Conservation (phyloP, 495 filamentous ascomycete species). For the Hypoxylon lienhwacheense region DNA sequence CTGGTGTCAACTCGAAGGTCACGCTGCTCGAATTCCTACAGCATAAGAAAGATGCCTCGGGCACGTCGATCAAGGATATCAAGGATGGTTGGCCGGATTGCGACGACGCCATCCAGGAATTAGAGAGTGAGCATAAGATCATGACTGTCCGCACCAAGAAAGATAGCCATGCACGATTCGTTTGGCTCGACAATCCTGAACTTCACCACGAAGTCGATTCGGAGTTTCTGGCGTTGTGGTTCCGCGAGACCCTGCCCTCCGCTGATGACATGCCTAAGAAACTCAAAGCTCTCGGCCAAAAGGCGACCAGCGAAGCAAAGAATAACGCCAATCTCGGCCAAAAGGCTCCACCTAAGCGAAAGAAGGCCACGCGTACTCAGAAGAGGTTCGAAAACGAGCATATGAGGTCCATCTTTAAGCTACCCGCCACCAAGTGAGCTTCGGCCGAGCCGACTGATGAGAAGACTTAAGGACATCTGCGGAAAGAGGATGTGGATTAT, state of each 20-base stretch:
- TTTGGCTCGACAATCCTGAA: constrained; percentile 85
- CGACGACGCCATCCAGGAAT: constrained; percentile 69
- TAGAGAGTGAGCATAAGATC: constrained; percentile 78
- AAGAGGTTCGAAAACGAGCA: constrained; percentile 86
- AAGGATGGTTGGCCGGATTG: constrained; percentile 93
- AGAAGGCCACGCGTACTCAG: constrained; percentile 68
- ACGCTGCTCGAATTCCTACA: constrained; percentile 80
- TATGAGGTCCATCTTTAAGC: constrained; percentile 84
- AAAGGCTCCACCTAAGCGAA: constrained; percentile 68
- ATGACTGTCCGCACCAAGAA: constrained; percentile 90
- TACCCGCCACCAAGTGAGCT: constrained; percentile 58
- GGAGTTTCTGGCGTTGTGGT: constrained; percentile 82
- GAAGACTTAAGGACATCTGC: neutral
- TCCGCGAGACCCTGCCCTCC: constrained; percentile 74
- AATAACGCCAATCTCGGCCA: constrained; percentile 61
- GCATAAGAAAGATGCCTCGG: constrained; percentile 74
- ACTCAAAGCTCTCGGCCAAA: constrained; percentile 70
- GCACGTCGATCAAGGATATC: constrained; percentile 80
- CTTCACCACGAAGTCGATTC: constrained; percentile 74
- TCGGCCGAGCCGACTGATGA: neutral
- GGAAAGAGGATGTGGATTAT: neutral
- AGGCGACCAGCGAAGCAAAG: constrained; percentile 73
- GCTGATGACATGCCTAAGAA: constrained; percentile 73
- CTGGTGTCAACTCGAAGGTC: constrained; percentile 72
- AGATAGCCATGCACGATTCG: constrained; percentile 78